Evolutionary conservation across 2,329 filamentous ascomycete genomes (phyloP).

Genomic region (Lasiodiplodia sp.): DNA sequence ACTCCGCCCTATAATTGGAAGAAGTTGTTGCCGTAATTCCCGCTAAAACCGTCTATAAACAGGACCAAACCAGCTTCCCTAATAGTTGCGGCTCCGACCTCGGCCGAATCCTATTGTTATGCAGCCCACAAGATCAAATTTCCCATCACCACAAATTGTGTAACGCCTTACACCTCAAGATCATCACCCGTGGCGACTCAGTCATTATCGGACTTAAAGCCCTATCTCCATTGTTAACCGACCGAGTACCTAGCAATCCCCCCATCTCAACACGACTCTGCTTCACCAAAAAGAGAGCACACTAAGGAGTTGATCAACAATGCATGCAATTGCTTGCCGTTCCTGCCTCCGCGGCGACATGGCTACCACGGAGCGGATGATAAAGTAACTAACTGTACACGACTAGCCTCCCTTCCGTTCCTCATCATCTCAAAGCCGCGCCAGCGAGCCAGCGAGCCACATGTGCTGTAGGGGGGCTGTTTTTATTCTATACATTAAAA

Average conservation of each 20-base stretch:
- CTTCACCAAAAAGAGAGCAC: neutral
- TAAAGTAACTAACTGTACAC: neutral
- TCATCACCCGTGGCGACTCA: too few relatives aligned
- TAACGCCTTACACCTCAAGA: too few relatives aligned
- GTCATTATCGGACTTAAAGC: neutral
- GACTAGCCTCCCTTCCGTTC: neutral
- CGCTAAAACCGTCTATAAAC: too few relatives aligned
- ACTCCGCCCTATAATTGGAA: too few relatives aligned
- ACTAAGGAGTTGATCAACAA: neutral
- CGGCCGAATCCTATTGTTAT: too few relatives aligned
- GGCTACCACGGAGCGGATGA: neutral
- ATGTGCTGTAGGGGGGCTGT: neutral
- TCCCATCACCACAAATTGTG: too few relatives aligned
- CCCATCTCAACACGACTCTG: neutral
- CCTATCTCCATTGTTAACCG: neutral
- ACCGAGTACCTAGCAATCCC: neutral
- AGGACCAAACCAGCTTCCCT: too few relatives aligned
- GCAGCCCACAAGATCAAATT: too few relatives aligned
- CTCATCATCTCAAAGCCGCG: neutral
- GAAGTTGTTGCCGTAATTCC: too few relatives aligned
- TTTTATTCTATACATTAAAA: neutral
- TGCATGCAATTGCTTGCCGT: conserved; percentile 14
- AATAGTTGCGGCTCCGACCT: too few relatives aligned
- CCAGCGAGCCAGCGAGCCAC: conserved; percentile 1
- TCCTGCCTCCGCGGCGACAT: neutral